These are phyloP conservation scores for Acaromyces ingoldii DNA, from an alignment of 1,284 basidiomycete genomes.

Conservation along the genomic window DNA sequence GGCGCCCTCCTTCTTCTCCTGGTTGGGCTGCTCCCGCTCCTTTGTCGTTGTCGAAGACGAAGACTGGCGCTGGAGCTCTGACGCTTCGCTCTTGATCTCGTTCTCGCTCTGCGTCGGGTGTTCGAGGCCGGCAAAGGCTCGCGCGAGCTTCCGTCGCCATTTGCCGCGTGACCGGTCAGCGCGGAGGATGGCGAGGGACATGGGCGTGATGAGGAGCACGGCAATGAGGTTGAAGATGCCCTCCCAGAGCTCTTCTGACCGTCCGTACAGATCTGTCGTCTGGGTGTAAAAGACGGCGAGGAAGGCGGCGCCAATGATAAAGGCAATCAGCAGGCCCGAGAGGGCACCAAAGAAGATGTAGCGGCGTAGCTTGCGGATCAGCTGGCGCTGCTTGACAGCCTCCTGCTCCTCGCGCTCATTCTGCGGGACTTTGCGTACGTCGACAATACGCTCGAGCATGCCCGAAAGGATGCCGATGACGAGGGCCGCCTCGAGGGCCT, in stretches of 20 bases:
- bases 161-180: constrained; percentile 40
- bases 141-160: constrained; percentile 41
- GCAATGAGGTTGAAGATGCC: constrained; percentile 48
- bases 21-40: neutral
- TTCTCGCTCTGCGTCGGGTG: neutral
- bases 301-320: constrained; percentile 43
- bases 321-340: constrained; percentile 35
- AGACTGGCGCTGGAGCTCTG: neutral
- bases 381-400: constrained; percentile 13
- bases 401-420: constrained; percentile 15
- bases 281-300: constrained; percentile 52
- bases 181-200: constrained; percentile 45
- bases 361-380: constrained; percentile 30
- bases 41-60: no score
- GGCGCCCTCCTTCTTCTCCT: neutral
- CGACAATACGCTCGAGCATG: constrained; percentile 42
- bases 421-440: constrained; percentile 10
- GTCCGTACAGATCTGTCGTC: constrained; percentile 57
- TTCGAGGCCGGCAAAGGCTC: constrained; percentile 22
- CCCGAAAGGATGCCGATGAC: constrained; percentile 47
- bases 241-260: constrained; percentile 50
- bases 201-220: constrained; percentile 45
- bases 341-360: constrained; percentile 32
- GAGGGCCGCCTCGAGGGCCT: constrained; percentile 46
- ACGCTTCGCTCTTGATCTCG: neutral